Conservation (phyloP, 371 early-diverging fungal genomes). For the Chytridiales sp. region DNA sequence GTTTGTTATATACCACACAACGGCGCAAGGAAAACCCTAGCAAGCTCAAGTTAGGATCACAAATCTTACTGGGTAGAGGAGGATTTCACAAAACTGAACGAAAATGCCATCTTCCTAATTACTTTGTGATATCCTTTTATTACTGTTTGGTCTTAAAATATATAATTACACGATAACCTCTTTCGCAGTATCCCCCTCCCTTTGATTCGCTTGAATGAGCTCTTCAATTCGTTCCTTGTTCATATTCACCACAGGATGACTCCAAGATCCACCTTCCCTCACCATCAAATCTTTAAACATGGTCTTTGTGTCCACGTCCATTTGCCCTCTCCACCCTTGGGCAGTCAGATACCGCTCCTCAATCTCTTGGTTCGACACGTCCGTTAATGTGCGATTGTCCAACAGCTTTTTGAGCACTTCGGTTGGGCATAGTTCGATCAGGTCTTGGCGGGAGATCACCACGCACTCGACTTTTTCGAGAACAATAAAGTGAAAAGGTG, state of each 20-base stretch:
- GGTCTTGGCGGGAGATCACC: slow-evolving; percentile 20
- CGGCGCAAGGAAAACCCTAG: no score
- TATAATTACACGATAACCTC: no score
- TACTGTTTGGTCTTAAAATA: no score
- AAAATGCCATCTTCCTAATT: no score
- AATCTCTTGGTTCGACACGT: slow-evolving; percentile 25
- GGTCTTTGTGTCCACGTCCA: background rate
- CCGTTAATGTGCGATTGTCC: slow-evolving; percentile 23
- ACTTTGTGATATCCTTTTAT: no score
- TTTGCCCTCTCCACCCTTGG: slow-evolving; percentile 24
- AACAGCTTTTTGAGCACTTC: slow-evolving; percentile 16
- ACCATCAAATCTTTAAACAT: slow-evolving; percentile 1
- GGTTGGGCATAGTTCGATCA: slow-evolving; percentile 19
- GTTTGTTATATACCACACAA: no score
- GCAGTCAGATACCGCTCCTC: slow-evolving; percentile 28
- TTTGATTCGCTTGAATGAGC: no score
- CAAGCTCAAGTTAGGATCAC: no score
- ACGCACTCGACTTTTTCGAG: slow-evolving; percentile 22
- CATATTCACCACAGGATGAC: slow-evolving; percentile 13
- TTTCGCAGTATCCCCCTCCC: no score
- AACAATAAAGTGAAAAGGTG: slow-evolving; percentile 31
- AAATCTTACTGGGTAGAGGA: no score
- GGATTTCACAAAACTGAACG: no score
- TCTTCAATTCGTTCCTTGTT: no score
- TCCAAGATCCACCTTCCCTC: slow-evolving; percentile 9